phyloP scores from a whole-genome alignment of 2,329 filamentous ascomycete genomes.

The Aspergillus novoparasiticus region DNA sequence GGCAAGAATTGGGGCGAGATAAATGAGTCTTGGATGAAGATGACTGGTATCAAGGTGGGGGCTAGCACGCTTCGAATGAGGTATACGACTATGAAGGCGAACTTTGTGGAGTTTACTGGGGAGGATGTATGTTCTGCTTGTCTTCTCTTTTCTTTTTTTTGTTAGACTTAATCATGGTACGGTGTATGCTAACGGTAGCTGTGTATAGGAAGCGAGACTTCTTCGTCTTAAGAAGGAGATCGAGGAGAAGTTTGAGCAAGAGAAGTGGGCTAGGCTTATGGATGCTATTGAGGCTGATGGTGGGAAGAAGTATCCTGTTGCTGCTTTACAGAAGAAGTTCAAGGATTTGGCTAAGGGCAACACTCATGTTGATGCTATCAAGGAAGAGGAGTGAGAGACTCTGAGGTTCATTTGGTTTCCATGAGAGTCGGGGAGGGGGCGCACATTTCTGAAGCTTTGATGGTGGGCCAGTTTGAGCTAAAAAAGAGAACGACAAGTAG shows the following conservation, averaged over 20 bases:
- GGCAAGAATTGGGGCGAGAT: conserved; percentile 31
- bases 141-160: background rate
- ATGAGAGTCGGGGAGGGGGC: background rate
- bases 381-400: background rate
- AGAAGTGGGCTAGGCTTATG: conserved; percentile 44
- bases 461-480: too few relatives aligned
- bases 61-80: conserved; percentile 41
- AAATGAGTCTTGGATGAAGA: conserved; percentile 21
- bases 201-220: conserved; percentile 30
- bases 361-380: background rate
- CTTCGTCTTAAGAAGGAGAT: conserved; percentile 41
- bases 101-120: conserved; percentile 38
- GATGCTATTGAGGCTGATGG: conserved; percentile 32
- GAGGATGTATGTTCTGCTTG: conserved; percentile 35
- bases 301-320: conserved; percentile 35
- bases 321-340: conserved; percentile 42
- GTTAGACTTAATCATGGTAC: background rate
- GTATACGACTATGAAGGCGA: conserved; percentile 42
- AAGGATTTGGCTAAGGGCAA: conserved; percentile 40
- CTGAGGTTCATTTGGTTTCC: background rate
- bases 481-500: background rate
- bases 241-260: conserved; percentile 41
- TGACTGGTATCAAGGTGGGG: conserved; percentile 37
- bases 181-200: background rate
- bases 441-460: too few relatives aligned